A percentile compares a stretch with the other conserved stretches of the same genome.
phyloP scores from a whole-genome alignment of 805 yeast species.

The Candida arabinofermentans region DNA sequence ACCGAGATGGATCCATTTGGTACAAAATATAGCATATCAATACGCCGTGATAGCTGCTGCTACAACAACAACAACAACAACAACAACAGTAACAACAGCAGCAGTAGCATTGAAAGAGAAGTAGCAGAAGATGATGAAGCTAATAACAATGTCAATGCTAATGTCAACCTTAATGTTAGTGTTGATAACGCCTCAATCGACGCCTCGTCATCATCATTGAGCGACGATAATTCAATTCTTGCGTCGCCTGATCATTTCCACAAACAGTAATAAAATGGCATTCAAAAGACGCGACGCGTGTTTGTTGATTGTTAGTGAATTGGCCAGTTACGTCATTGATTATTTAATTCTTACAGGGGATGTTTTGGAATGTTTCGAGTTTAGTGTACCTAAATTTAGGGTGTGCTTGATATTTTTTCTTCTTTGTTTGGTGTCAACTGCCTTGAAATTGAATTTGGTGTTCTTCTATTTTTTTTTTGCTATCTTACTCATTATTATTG shows the following conservation, averaged over 20 bases:
- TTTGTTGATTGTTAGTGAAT: too few species aligned
- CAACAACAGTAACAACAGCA: too few species aligned
- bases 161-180: too few species aligned
- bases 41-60: too few species aligned
- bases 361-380: background rate
- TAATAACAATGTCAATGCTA: too few species aligned
- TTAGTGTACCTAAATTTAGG: too few species aligned
- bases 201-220: too few species aligned
- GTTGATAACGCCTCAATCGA: slow-evolving; percentile 4
- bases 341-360: slow-evolving; percentile 1
- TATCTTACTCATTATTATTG: background rate
- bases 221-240: slow-evolving; percentile 10
- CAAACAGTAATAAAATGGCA: background rate
- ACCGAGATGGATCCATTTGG: slow-evolving; percentile 3
- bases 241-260: slow-evolving; percentile 9
- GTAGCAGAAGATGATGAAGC: too few species aligned
- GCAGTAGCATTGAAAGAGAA: too few species aligned
- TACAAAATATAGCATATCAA: slow-evolving; percentile 16
- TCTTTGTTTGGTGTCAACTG: background rate
- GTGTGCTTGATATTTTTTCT: background rate
- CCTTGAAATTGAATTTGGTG: too few species aligned
- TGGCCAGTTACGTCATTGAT: background rate
- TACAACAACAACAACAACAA: too few species aligned
- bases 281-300: background rate
- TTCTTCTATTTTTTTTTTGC: background rate